Conservation (phyloP, 345 rosid genomes). For the Kernera saxatilis region DNA sequence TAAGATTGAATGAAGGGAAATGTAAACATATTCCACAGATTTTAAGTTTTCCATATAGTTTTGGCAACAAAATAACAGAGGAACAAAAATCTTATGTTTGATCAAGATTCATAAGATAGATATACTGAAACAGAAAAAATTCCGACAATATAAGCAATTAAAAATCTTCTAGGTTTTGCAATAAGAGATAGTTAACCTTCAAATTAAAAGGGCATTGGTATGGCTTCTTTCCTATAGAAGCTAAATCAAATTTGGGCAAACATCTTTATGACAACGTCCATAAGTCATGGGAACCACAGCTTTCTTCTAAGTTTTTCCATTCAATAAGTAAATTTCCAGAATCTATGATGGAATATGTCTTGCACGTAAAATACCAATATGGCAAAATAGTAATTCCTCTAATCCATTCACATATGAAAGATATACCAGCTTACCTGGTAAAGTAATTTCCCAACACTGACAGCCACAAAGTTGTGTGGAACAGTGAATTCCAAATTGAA, state of each 20-base stretch:
- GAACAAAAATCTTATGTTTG: neutral
- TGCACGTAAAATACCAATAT: neutral
- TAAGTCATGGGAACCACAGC: neutral
- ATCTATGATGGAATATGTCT: neutral
- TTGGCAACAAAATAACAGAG: neutral
- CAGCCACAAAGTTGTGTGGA: constrained; percentile 83
- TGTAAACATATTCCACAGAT: neutral
- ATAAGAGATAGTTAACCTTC: neutral
- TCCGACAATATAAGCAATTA: neutral
- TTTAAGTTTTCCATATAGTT: neutral
- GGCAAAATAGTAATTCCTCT: neutral
- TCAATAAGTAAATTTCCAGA: neutral
- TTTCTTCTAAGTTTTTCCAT: neutral
- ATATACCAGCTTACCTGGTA: constrained; percentile 62
- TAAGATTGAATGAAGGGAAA: neutral
- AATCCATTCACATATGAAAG: constrained; percentile 12
- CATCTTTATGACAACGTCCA: neutral
- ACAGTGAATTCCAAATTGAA: constrained; percentile 94
- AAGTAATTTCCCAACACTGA: constrained; percentile 76
- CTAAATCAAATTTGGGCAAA: neutral
- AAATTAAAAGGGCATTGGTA: neutral
- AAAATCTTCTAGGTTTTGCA: neutral
- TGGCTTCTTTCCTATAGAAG: neutral
- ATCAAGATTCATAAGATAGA: neutral
- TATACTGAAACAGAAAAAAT: neutral